Evolutionary conservation across 177 flowering plant genomes (phyloP), one percentile per base, ranked within the genome.

Genomic region (Vitis hybrid): DNA sequence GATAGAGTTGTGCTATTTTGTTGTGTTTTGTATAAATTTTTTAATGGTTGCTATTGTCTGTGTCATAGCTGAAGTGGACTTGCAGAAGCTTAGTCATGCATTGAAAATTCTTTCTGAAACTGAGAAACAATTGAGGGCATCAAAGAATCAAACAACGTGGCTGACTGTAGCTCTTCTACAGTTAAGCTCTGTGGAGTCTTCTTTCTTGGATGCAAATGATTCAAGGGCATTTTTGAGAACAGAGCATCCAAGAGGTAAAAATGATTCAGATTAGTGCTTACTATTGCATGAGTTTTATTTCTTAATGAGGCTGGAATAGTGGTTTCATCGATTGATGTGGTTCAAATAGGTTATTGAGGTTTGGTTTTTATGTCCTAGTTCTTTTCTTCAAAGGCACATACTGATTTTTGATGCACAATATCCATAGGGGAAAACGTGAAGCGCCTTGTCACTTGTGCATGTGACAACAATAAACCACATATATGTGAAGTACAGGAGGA

Each of bases 161-260:
- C 95, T 95, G 8, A 95, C 95, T 31, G 99, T 82, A 52, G 97
- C 98, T 44, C 90, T 95, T 18, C 76, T 95, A 64, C 99, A 95
- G 78, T 82, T 95, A 28, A 86, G 92, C 76, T 80, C 88, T 47
- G 66, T 71, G 28, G 92, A 87, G 31, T 71, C 80, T 51, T 78
- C 83, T 57, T 67, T 72, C 61, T 12, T 69, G 28, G 88, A 88
- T 66, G 71, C 71, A 19, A 82, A 75, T 75, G 86, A 85, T 68
- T 62, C 84, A 50, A 82, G 80, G 69, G 64, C 66, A 47, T 78
- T 79, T 72, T 58, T 74, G 57, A 73, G 70, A 70, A 52, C 77
- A 53, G 75, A 68, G 15, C 66, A 76, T 11, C 79, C 74, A 54
- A 82, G 73, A 80, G 91, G 97, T 94, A 66, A 72, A 82, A 28